phyloP scores from a whole-genome alignment of 2,329 filamentous ascomycete species.

The Ophiostoma ulmi region DNA sequence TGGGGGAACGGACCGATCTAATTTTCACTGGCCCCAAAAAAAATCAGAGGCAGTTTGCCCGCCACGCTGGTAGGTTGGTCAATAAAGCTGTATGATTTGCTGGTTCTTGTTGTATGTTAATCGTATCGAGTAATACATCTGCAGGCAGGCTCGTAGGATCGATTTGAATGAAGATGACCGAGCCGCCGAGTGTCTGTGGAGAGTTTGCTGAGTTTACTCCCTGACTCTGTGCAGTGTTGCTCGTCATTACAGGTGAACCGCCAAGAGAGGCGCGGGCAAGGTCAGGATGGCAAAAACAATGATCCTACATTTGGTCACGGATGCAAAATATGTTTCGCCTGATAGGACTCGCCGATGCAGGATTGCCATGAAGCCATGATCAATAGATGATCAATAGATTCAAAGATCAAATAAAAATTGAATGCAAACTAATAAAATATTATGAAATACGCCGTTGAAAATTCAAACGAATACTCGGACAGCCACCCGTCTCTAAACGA shows the following conservation, averaged over 20 bases:
- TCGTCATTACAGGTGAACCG: constrained; percentile 7
- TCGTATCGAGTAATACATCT: constrained; percentile 1
- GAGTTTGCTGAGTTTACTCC: neutral
- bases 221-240: neutral
- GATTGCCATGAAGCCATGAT: neutral
- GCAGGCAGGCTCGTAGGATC: neutral
- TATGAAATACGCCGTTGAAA: neutral
- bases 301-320: no score
- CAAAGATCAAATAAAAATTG: neutral
- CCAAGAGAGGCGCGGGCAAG: constrained; percentile 1
- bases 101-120: neutral
- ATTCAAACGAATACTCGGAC: constrained; percentile 18
- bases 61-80: neutral
- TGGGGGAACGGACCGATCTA: constrained; percentile 18
- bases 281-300: neutral
- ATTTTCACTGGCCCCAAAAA: neutral
- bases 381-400: neutral
- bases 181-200: neutral
- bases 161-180: neutral
- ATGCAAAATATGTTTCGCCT: neutral
- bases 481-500: constrained; percentile 22
- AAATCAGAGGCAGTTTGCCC: neutral
- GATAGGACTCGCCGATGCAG: neutral
- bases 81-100: neutral
- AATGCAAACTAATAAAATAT: neutral